Base-by-base conservation (phyloP, 2,329 filamentous ascomycete species). In the Colletotrichum sidae region DNA sequence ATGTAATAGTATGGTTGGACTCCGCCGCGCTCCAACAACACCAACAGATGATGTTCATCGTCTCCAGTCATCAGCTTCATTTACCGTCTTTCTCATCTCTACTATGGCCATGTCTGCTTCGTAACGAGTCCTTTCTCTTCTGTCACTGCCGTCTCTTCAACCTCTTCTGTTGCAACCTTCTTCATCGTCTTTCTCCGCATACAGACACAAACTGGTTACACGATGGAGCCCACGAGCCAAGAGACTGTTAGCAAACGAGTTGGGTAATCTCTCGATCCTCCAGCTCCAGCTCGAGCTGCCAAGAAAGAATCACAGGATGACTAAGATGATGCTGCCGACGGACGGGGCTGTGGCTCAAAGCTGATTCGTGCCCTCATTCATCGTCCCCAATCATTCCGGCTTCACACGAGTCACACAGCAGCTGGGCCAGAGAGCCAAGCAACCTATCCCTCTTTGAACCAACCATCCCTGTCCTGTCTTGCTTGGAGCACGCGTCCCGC, bases 351-450 rank as follows among this genome's bases (percentile, higher is more conserved):
- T 66, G 60, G 58, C 52, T 51, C 35, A 35, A 15, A 47, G 58
- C 63, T 66, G 63, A 66, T 66, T 66, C 63, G 63, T 66, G 63
- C 63, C 63, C 63, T 66, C 63, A 62, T 52, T 62, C 58, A 34
- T 7, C 8, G 47, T 63, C 63, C 63, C 63, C 63, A 57, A 53
- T 38, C 39, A 63, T 57, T 57, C 63, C 63, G 63, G 58, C 58
- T 66, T 66, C 63, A 65, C 63, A 42, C 63, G 62, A 62, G 52
- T 62, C 58, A 53, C 62, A 51, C 15, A 49, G 50, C 55, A 44
- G 25, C 45, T 37, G 33, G 41, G 25, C 25, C 25, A 25, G 25
- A 25, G 3, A 25, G 25, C 25, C 25, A 25, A 25, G 37, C 52
- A 15, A 25, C 9, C 38, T 51, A 25, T 25, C 13, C 17, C 12